Conservation (phyloP, 1,139 yeast species). For the Blastobotrys raffinosifermentans region DNA sequence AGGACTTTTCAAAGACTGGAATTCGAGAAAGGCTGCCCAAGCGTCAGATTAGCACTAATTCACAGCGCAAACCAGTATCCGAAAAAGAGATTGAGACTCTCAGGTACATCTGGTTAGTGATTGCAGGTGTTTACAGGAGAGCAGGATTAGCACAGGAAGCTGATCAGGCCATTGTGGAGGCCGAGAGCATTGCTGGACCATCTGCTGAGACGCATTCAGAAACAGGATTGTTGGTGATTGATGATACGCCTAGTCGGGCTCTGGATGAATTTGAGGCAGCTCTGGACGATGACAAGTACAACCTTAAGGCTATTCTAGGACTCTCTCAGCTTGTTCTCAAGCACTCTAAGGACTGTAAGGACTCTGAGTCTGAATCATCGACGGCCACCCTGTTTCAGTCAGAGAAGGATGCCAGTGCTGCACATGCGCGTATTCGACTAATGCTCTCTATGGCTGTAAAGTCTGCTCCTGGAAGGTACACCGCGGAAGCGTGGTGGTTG, state of each 20-base stretch:
- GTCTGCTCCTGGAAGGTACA: constrained; percentile 47
- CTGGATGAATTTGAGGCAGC: constrained; percentile 65
- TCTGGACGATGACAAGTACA: constrained; percentile 46
- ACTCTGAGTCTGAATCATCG: constrained; percentile 12
- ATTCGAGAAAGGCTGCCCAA: not conserved
- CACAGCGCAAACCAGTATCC: constrained; percentile 3
- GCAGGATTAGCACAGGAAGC: constrained; percentile 55
- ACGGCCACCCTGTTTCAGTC: constrained; percentile 32
- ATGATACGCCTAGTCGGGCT: constrained; percentile 40
- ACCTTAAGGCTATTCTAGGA: constrained; percentile 61
- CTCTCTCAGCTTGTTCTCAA: constrained; percentile 51
- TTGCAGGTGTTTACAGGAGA: constrained; percentile 58
- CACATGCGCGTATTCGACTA: constrained; percentile 57
- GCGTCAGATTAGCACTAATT: constrained; percentile 3
- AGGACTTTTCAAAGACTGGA: not conserved
- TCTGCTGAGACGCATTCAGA: constrained; percentile 49
- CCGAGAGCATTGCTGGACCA: constrained; percentile 49
- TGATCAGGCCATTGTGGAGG: constrained; percentile 68
- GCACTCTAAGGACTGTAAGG: constrained; percentile 28
- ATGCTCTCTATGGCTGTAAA: constrained; percentile 56
- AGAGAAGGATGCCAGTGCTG: constrained; percentile 55
- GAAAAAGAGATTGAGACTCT: constrained; percentile 35
- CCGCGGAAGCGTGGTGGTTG: constrained; percentile 69
- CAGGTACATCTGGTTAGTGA: constrained; percentile 71
- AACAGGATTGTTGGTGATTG: constrained; percentile 45